phyloP scores from a whole-genome alignment of 345 rosid genomes.

The Cardamine chenopodiifolia region DNA sequence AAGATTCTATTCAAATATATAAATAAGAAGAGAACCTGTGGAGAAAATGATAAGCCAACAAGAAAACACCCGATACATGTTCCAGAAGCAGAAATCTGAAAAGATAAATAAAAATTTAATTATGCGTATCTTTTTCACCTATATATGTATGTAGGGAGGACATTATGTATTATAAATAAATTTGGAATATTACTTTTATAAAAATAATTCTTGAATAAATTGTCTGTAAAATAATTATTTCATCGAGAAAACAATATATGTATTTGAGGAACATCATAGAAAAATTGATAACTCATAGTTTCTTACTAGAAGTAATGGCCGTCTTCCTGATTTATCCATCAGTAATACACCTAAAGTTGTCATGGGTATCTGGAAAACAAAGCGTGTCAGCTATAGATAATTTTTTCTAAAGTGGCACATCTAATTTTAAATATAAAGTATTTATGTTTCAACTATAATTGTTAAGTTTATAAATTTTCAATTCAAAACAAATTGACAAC shows the following conservation, averaged over 20 bases:
- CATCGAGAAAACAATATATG: not conserved
- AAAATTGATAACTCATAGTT: not conserved
- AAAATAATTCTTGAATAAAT: no score
- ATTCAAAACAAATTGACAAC: not conserved
- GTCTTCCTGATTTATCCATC: slow-evolving; percentile 77
- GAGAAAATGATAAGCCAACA: slow-evolving; percentile 53
- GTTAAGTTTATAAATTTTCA: no score
- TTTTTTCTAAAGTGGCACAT: not conserved
- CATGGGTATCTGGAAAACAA: slow-evolving; percentile 64
- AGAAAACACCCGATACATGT: slow-evolving; percentile 72
- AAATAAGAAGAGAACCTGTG: slow-evolving; percentile 46
- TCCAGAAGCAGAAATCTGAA: slow-evolving; percentile 82
- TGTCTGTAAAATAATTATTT: not conserved
- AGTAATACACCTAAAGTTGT: slow-evolving; percentile 63
- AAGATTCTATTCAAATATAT: not conserved
- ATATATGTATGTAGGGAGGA: no score
- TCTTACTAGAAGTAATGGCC: slow-evolving; percentile 69
- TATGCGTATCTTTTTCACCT: not conserved
- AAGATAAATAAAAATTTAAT: not conserved
- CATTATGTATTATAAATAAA: no score
- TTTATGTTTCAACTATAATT: not conserved
- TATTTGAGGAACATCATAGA: not conserved
- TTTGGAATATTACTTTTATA: no score
- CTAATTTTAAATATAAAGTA: not conserved
- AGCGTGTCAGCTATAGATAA: not conserved